phyloP scores from a whole-genome alignment of 148 eudicot species.

The Camellia japonica region DNA sequence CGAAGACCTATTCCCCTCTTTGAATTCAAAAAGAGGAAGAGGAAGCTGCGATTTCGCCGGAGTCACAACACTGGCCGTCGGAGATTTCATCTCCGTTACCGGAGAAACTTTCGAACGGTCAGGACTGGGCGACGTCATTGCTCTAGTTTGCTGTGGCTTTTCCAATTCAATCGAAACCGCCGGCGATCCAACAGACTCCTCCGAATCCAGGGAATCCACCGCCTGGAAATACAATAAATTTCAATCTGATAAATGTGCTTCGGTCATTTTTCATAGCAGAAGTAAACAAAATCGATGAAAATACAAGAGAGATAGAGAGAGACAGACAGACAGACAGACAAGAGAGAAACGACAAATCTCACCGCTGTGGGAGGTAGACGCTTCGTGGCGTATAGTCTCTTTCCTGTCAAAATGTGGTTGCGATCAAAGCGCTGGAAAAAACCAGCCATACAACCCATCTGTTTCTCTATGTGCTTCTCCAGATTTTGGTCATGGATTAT shows the following conservation, averaged over 20 bases:
- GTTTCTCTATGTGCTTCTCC: conserved; percentile 69
- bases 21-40: conserved; percentile 37
- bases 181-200: conserved; percentile 12
- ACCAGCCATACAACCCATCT: conserved; percentile 89
- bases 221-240: conserved; percentile 27
- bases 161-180: conserved; percentile 34
- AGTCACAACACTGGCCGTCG: background rate
- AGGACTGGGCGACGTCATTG: conserved; percentile 21
- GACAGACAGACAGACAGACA: too few relatives aligned
- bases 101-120: conserved; percentile 13
- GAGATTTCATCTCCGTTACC: conserved; percentile 15
- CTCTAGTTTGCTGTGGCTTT: conserved; percentile 10
- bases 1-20: conserved; percentile 48
- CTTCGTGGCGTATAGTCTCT: conserved; percentile 49
- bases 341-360: background rate
- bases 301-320: too few relatives aligned
- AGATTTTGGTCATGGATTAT: conserved; percentile 50
- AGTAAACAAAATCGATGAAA: background rate
- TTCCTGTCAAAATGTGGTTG: conserved; percentile 48
- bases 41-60: conserved; percentile 39
- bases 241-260: background rate
- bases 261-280: background rate
- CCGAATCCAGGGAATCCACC: conserved; percentile 30
- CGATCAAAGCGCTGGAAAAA: conserved; percentile 80
- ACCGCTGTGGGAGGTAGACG: conserved; percentile 60